Percentiles rank a stretch among this genome's conserved stretches.
phyloP scores from a whole-genome alignment of 805 yeast species.

The Metschnikowia amazonensis region DNA sequence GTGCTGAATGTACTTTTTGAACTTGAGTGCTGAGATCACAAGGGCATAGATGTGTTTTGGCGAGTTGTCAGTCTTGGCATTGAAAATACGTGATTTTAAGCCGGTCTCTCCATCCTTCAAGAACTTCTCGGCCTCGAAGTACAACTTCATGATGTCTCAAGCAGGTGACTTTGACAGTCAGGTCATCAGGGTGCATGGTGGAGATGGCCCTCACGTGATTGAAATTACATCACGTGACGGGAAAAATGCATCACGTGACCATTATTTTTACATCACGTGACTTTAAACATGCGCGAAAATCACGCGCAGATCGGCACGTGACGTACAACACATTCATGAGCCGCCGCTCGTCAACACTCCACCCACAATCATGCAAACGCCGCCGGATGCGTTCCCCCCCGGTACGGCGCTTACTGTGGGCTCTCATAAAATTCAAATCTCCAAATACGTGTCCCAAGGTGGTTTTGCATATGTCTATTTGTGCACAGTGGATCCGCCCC shows the following conservation, averaged over 20 bases:
- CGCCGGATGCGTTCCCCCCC: conserved; percentile 61
- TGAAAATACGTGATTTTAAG: conserved; percentile 38
- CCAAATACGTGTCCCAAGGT: conserved; percentile 76
- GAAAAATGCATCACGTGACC: not conserved
- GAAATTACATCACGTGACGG: too few species aligned
- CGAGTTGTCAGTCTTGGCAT: conserved; percentile 38
- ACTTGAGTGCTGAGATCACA: conserved; percentile 71
- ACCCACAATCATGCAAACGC: conserved; percentile 36
- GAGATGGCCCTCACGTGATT: not conserved
- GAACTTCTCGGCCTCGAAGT: conserved; percentile 42
- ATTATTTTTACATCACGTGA: not conserved
- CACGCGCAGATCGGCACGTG: not conserved
- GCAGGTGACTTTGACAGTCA: too few species aligned
- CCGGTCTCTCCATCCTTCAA: conserved; percentile 25
- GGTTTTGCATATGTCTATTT: conserved; percentile 96
- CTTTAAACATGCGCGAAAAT: not conserved
- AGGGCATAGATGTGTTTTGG: conserved; percentile 88
- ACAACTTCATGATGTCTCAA: conserved; percentile 31
- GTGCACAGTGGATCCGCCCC: conserved; percentile 63
- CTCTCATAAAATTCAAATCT: conserved; percentile 66
- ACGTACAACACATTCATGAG: conserved; percentile 1
- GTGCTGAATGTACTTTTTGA: conserved; percentile 57
- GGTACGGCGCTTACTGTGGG: conserved; percentile 84
- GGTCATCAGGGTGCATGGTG: not conserved
- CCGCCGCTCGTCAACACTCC: conserved; percentile 1